Conservation (phyloP, 2,329 filamentous ascomycete genomes). For the Trichoderma koningii region DNA sequence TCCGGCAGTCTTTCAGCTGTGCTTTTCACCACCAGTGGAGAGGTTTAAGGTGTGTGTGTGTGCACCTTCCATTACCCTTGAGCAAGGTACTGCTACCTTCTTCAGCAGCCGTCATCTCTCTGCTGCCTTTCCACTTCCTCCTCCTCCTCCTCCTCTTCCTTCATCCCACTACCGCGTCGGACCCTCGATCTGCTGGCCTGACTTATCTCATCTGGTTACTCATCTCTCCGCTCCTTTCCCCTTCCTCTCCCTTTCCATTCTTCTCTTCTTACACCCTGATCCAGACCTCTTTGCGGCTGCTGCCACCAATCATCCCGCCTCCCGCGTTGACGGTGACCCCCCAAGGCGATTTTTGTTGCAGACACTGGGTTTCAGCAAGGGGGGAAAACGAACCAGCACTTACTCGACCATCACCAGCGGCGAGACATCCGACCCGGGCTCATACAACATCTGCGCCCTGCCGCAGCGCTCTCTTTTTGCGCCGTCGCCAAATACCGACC, state of each 20-base stretch:
- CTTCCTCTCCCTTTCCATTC: not conserved
- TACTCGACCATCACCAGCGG: not conserved
- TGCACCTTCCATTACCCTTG: too few species aligned
- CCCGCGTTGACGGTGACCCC: too few species aligned
- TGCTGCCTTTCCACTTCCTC: not conserved
- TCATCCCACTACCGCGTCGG: too few species aligned
- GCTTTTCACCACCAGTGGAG: too few species aligned
- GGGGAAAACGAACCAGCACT: not conserved
- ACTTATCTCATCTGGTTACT: not conserved
- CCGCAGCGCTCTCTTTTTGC: constrained; percentile 9
- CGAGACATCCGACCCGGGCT: not conserved
- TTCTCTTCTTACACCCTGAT: not conserved
- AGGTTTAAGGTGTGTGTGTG: too few species aligned
- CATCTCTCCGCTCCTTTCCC: not conserved
- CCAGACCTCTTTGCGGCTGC: not conserved
- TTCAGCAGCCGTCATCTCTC: constrained; percentile 1
- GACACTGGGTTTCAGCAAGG: not conserved
- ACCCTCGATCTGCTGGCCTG: too few species aligned
- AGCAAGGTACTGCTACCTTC: not conserved
- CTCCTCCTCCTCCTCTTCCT: not conserved
- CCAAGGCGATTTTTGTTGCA: not conserved
- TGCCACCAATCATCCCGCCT: not conserved
- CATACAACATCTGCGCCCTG: not conserved
- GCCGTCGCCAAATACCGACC: constrained; percentile 1
- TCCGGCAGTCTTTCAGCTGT: constrained; percentile 10